Base-by-base conservation (phyloP, 1,284 basidiomycete genomes). In the Ganoderma boninense region DNA sequence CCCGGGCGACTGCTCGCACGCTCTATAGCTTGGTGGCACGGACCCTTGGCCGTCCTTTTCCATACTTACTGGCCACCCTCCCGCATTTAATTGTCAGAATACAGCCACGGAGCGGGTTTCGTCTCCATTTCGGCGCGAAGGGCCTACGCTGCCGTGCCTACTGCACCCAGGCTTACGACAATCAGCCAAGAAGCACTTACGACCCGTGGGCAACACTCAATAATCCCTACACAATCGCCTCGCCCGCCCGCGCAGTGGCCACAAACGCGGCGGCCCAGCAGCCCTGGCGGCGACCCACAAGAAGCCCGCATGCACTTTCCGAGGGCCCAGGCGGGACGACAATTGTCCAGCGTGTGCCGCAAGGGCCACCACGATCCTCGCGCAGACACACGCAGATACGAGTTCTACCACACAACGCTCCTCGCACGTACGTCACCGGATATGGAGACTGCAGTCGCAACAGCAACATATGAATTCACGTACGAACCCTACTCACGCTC, bases 111-210 rank as follows among this genome's bases (percentile, higher is more conserved):
- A 35, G 56, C 29, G 18, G 57, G 35, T 60, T 60, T 60, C 32
- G 57, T 35, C 57, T 60, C 57, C 57, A 40, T 40, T 60, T 60
- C 57, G 57, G 57, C 57, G 57, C 57, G n/a, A 60, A 11, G 32
- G 49, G 4, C 49, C 49, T 52, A 52, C 38, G 35, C 57, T 40
- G 23, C 57, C 18, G 32, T 60, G 4, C 35, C 57, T 13, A 40
- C 32, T 40, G 57, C 20, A 60, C 35, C 29, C 35, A 60, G 26
- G 29, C 57, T 60, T 16, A 35, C 29, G 18, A 40, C 35, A 60
- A 60, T 38, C n/a, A 40, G 57, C 57, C 32, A n/a, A 60, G 18
- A 60, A 18, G 23, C 49, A 14, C 23, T 52, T 20, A 23, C 23
- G 23, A 4, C 57, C 11, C 35, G 20, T 32, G n/a, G 35, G 57